These are phyloP conservation scores for Boletellus emodensis DNA, from an alignment of 768 basidiomycete genomes.

Conservation along the genomic window DNA sequence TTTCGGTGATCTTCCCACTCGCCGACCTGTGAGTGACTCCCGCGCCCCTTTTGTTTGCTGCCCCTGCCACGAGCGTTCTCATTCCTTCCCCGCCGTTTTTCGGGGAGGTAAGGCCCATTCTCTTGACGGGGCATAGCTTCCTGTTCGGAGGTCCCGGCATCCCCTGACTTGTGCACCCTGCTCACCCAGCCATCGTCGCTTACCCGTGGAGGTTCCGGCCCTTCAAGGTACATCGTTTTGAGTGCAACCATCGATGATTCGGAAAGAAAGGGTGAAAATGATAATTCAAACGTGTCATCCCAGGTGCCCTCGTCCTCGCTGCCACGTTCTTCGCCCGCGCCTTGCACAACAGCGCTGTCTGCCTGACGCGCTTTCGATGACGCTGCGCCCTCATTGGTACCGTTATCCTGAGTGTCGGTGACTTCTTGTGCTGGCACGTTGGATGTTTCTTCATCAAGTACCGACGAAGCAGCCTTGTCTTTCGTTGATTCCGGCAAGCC, in stretches of 20 bases:
- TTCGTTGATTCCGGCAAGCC: conserved; percentile 61
- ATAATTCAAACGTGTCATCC: conserved; percentile 56
- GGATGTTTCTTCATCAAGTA: conserved; percentile 13
- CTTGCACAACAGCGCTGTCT: not conserved
- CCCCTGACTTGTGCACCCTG: conserved; percentile 36
- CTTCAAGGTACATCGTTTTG: conserved; percentile 75
- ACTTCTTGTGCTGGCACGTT: conserved; percentile 12
- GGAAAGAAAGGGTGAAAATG: conserved; percentile 62
- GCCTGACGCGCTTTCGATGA: conserved; percentile 3
- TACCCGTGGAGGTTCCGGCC: conserved; percentile 69
- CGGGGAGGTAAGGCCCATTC: conserved; percentile 21
- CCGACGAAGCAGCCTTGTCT: conserved; percentile 27
- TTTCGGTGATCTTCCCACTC: conserved; percentile 63
- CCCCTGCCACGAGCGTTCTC: conserved; percentile 40
- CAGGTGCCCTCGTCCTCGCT: conserved; percentile 45
- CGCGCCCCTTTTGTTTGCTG: conserved; percentile 43
- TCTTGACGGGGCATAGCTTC: conserved; percentile 5
- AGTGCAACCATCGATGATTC: conserved; percentile 55
- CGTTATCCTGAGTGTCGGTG: conserved; percentile 8
- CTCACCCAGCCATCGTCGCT: conserved; percentile 75
- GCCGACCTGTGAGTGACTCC: conserved; percentile 37
- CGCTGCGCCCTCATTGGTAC: not conserved
- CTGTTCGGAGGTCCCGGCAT: conserved; percentile 16
- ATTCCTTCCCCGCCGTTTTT: conserved; percentile 36
- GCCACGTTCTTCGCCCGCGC: not conserved